A percentile compares a stretch with the other conserved stretches of the same genome.
Conservation (phyloP, 169 alveolate species). For the Ichthyophthirius multifiliis region DNA sequence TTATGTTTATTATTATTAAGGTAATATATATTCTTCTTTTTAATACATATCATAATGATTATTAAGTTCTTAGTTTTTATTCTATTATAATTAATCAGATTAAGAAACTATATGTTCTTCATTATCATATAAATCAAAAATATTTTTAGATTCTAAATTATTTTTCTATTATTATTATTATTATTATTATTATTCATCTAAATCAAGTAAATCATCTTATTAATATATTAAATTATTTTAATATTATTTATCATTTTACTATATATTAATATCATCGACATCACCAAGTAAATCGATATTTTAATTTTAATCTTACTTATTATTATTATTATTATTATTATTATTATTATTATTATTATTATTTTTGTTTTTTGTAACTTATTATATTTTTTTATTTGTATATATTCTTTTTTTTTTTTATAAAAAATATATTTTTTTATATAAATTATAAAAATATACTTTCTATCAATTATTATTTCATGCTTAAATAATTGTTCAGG, state of each 20-base stretch:
- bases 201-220: too few species aligned
- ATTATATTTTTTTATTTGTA: not conserved
- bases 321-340: not conserved
- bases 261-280: too few species aligned
- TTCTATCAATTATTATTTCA: constrained; percentile 40
- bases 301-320: not conserved
- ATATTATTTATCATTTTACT: too few species aligned
- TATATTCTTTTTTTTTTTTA: not conserved
- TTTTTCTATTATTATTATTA: too few species aligned
- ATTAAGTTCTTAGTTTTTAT: not conserved
- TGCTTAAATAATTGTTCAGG: constrained; percentile 77
- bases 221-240: too few species aligned
- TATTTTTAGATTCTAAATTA: too few species aligned
- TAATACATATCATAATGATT: not conserved
- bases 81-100: not conserved
- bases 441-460: constrained; percentile 40
- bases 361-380: not conserved
- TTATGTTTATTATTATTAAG: not conserved
- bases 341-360: not conserved
- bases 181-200: too few species aligned
- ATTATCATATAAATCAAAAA: too few species aligned
- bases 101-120: not conserved
- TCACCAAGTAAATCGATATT: not conserved
- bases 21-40: not conserved
- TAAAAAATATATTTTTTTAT: not conserved